A percentile compares a stretch with the other conserved stretches of the same genome.
Conservation (phyloP, 192 early-diverging fungal genomes). For the Coemansia sp. region DNA sequence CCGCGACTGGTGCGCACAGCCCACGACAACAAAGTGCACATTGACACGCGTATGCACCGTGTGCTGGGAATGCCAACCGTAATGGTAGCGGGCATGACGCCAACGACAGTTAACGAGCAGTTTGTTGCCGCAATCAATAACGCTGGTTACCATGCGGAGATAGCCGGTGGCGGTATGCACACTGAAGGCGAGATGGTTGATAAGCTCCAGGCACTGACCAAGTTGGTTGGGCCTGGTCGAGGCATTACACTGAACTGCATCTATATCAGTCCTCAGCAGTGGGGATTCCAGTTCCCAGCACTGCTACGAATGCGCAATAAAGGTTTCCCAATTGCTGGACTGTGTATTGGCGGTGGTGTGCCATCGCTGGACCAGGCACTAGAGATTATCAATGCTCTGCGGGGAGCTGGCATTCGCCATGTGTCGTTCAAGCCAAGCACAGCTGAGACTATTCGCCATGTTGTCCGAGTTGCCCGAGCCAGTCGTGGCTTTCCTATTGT, state of each 20-base stretch:
- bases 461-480: conserved; percentile 80
- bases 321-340: conserved; percentile 87
- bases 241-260: conserved; percentile 91
- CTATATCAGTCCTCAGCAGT: conserved; percentile 86
- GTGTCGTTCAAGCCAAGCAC: conserved; percentile 83
- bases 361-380: conserved; percentile 81
- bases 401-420: conserved; percentile 74
- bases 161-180: conserved; percentile 90
- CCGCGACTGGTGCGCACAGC: conserved; percentile 74
- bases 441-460: conserved; percentile 73
- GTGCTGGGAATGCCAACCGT: conserved; percentile 85
- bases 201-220: conserved; percentile 74
- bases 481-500: conserved; percentile 83
- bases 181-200: conserved; percentile 65
- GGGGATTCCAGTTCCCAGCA: conserved; percentile 78
- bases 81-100: conserved; percentile 96
- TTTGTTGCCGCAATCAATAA: conserved; percentile 87
- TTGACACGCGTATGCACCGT: conserved; percentile 85
- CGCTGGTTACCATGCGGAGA: conserved; percentile 87
- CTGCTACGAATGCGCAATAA: conserved; percentile 76
- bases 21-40: conserved; percentile 61
- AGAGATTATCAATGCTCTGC: conserved; percentile 74
- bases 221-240: conserved; percentile 69
- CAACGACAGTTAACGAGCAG: conserved; percentile 72
- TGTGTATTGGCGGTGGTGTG: conserved; percentile 91